phyloP scores from a whole-genome alignment of 2,329 filamentous ascomycete genomes.

The Neocatenulostroma microsporum region DNA sequence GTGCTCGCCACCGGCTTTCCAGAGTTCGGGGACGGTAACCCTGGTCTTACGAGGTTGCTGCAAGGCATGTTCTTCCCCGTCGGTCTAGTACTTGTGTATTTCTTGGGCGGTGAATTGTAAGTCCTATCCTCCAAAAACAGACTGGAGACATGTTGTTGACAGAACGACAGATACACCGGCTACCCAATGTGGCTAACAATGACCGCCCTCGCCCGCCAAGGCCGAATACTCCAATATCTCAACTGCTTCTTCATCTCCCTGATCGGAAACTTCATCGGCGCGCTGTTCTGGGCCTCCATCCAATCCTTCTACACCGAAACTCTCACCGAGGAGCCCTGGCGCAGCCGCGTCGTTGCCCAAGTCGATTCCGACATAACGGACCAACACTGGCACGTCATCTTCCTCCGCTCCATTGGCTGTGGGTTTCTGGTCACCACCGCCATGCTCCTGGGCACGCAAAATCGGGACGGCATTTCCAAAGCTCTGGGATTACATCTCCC shows the following conservation, averaged over 20 bases:
- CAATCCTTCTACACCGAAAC: constrained; percentile 15
- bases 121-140: background rate
- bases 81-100: constrained; percentile 23
- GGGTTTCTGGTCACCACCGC: constrained; percentile 24
- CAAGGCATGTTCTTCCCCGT: constrained; percentile 22
- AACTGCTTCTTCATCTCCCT: constrained; percentile 12
- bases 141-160: background rate
- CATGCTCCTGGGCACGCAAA: constrained; percentile 26
- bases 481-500: constrained; percentile 21
- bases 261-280: constrained; percentile 19
- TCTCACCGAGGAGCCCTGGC: constrained; percentile 17
- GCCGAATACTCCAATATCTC: constrained; percentile 15
- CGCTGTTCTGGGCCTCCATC: constrained; percentile 13
- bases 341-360: constrained; percentile 15
- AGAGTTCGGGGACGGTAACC: constrained; percentile 12
- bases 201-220: constrained; percentile 18
- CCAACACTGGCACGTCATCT: constrained; percentile 19
- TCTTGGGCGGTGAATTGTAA: constrained; percentile 21
- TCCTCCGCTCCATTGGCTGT: constrained; percentile 22
- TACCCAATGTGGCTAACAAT: constrained; percentile 27
- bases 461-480: constrained; percentile 26
- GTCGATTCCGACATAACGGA: constrained; percentile 19
- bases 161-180: constrained; percentile 16
- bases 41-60: constrained; percentile 17
- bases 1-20: constrained; percentile 17